Evolutionary conservation across 2,329 filamentous ascomycete species (phyloP).

Genomic region (Clonostachys rhizophaga): DNA sequence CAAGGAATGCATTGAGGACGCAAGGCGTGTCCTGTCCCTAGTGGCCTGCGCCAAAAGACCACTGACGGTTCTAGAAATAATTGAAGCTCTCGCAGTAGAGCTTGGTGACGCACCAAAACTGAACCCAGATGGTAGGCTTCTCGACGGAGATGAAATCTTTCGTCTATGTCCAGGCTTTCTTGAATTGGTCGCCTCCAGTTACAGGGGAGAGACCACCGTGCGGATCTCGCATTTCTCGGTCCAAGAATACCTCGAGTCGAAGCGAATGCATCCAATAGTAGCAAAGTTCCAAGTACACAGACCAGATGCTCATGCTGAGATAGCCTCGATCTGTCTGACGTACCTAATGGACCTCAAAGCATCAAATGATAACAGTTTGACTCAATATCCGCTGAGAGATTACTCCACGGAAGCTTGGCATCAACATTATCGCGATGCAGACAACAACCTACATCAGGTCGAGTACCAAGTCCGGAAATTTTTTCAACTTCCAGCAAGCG

Average conservation of each 20-base stretch:
- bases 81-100: no score
- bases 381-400: no score
- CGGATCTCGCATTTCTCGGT: constrained; percentile 6
- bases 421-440: no score
- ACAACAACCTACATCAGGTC: no score
- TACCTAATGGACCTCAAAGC: neutral
- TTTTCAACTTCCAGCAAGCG: no score
- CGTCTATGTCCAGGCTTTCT: constrained; percentile 4
- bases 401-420: no score
- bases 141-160: constrained; percentile 1
- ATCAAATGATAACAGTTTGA: no score
- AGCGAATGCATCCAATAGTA: neutral
- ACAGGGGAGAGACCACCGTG: neutral
- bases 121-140: constrained; percentile 4
- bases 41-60: no score
- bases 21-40: no score
- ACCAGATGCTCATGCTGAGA: neutral
- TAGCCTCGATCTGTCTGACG: constrained; percentile 1
- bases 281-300: neutral
- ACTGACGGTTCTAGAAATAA: no score
- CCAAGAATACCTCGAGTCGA: constrained; percentile 7
- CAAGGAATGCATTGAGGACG: no score
- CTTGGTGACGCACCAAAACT: constrained; percentile 1
- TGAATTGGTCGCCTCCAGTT: neutral
- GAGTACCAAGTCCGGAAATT: no score